Evolutionary conservation across 148 eudicot genomes (phyloP).

Genomic region (Agrostemma githago): DNA sequence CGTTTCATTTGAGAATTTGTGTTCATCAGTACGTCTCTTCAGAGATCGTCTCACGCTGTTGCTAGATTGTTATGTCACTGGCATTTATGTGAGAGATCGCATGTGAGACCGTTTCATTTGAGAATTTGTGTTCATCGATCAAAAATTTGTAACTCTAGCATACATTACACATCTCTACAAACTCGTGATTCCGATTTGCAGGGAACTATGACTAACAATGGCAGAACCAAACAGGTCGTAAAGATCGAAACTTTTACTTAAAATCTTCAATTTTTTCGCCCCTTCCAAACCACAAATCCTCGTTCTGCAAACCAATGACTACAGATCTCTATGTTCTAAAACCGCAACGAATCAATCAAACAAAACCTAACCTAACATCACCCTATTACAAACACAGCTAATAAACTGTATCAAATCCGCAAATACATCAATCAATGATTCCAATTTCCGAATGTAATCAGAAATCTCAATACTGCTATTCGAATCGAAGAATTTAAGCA

Average conservation of each 20-base stretch:
- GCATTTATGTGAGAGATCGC: too few species aligned
- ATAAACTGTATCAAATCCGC: not conserved
- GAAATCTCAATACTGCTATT: not conserved
- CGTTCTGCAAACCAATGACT: not conserved
- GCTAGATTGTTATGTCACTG: too few species aligned
- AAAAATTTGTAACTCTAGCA: not conserved
- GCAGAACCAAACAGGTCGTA: not conserved
- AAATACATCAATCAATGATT: not conserved
- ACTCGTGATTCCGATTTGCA: not conserved
- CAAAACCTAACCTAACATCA: not conserved
- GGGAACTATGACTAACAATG: not conserved
- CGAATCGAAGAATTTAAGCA: not conserved
- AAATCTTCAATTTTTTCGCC: not conserved
- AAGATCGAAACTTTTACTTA: not conserved
- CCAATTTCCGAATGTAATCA: not conserved
- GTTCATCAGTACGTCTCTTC: too few species aligned
- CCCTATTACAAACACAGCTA: not conserved
- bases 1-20: too few species aligned
- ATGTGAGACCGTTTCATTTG: too few species aligned
- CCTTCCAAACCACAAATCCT: not conserved
- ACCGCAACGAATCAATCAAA: not conserved
- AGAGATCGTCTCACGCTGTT: too few species aligned
- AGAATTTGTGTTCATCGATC: not conserved
- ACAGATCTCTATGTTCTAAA: not conserved
- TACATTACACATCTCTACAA: not conserved